Percentiles rank a stretch among this genome's conserved stretches.
phyloP scores from a whole-genome alignment of 805 yeast genomes.

The Candida piceae region DNA sequence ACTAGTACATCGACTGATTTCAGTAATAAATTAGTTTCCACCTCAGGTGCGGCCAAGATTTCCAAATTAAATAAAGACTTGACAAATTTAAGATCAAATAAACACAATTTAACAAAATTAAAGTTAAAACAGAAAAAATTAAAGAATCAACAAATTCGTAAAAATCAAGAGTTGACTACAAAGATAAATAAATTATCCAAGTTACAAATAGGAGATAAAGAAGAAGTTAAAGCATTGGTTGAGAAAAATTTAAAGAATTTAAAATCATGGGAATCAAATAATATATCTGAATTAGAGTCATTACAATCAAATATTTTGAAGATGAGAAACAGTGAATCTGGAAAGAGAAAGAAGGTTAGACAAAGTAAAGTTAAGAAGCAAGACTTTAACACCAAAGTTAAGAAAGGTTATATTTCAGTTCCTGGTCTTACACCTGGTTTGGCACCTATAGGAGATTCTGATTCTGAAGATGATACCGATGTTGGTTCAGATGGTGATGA shows the following conservation, averaged over 20 bases:
- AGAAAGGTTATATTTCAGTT: slow-evolving; percentile 38
- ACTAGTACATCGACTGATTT: slow-evolving; percentile 3
- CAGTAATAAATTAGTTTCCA: neutral
- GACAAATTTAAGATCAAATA: slow-evolving; percentile 12
- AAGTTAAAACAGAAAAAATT: slow-evolving; percentile 16
- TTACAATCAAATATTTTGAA: slow-evolving; percentile 38
- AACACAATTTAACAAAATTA: slow-evolving; percentile 10
- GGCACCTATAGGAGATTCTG: slow-evolving; percentile 72
- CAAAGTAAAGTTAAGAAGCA: slow-evolving; percentile 27
- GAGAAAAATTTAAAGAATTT: slow-evolving; percentile 34
- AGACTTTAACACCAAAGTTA: slow-evolving; percentile 36
- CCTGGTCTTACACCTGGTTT: slow-evolving; percentile 81
- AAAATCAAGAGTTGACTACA: slow-evolving; percentile 6
- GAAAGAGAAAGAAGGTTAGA: slow-evolving; percentile 30
- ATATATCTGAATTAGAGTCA: slow-evolving; percentile 36
- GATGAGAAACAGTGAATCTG: slow-evolving; percentile 40
- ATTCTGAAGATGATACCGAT: slow-evolving; percentile 35
- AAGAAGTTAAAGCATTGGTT: slow-evolving; percentile 36
- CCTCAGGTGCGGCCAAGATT: slow-evolving; percentile 24
- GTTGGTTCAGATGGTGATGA: slow-evolving; percentile 20
- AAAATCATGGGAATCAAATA: slow-evolving; percentile 36
- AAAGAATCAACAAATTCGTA: slow-evolving; percentile 13
- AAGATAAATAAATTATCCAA: slow-evolving; percentile 20
- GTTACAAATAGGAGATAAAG: slow-evolving; percentile 20
- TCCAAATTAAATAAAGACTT: slow-evolving; percentile 17